A percentile compares a stretch with the other conserved stretches of the same genome.
phyloP scores from a whole-genome alignment of 345 rosid species.

The Eucalyptus curtisii region DNA sequence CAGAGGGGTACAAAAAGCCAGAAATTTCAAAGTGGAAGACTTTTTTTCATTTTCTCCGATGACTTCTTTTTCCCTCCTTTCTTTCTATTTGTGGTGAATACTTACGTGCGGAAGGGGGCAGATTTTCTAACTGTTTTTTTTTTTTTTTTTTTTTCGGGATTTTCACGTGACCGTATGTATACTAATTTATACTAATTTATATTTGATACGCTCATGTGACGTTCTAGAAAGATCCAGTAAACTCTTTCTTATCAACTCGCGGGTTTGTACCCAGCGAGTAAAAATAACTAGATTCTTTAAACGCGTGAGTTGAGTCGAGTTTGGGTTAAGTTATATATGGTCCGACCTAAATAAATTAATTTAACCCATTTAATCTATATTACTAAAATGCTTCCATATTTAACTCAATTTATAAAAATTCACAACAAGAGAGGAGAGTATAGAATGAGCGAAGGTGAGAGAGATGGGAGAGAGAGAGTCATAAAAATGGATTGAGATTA shows the following conservation, averaged over 20 bases:
- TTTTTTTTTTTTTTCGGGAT: background rate
- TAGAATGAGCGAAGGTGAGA: too few species aligned
- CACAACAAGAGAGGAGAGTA: too few species aligned
- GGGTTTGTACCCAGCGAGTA: accelerated
- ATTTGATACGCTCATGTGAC: background rate
- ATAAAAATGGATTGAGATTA: too few species aligned
- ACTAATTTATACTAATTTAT: too few species aligned
- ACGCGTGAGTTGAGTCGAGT: too few species aligned
- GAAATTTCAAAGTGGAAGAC: background rate
- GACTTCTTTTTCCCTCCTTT: background rate
- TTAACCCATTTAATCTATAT: too few species aligned
- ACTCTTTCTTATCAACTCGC: background rate
- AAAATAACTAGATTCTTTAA: too few species aligned
- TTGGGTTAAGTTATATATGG: too few species aligned
- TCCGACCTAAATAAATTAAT: too few species aligned
- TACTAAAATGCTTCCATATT: accelerated
- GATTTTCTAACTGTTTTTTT: background rate
- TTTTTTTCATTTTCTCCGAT: background rate
- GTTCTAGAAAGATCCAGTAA: background rate
- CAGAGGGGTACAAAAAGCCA: background rate
- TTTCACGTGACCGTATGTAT: background rate
- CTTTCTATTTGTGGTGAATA: background rate
- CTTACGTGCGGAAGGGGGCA: background rate
- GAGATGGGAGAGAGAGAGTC: too few species aligned
- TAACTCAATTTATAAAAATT: too few species aligned